Base-by-base conservation (phyloP, 2,329 filamentous ascomycete genomes). In the Epichloe festucae region DNA sequence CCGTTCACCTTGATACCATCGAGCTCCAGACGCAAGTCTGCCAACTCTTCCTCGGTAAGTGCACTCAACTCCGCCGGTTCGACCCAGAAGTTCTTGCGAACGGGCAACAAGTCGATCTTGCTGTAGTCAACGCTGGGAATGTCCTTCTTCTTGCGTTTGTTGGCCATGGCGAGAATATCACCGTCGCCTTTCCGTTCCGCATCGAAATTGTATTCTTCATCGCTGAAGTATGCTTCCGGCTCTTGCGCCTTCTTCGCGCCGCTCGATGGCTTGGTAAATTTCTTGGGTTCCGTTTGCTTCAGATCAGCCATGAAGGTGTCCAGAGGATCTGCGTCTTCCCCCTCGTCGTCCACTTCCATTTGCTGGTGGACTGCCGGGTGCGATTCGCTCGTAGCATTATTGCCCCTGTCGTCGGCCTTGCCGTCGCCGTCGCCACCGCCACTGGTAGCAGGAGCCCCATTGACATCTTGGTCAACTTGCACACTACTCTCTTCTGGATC, bases 1-100 rank as follows among this genome's bases (percentile, higher is more conserved):
- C 90, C 89, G 54, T 85, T 82, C 42, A 97, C 88, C 65, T 95
- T 96, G 70, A 98, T 97, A 46, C 89, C 91, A 65, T 97, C 93
- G 34, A 98, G 75, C 65, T 97, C 89, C 53, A 91, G 71, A 46
- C 93, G 82, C 51, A 98, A 68, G 57, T 87, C 86, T 43, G 82
- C 79, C 51, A 94, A 79, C 59, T 97, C 90, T 52, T 86, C 87
- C 57, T 94, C 85, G 2, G 82, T 89, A 78, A 97, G 84, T 44
- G 86, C 79, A 48, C 82, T 78, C 55, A 97, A 71, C 65, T 98
- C 90, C 19, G 81, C 76, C 10, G 93, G 90, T 64, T 97, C 90
- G 10, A 86, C 84, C 76, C 95, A 98, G 68, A 98, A 98, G 65
- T 89, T 85, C 72, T 95, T 96, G 55, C 91, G 80, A 65, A 98